Conservation (phyloP, 805 yeast genomes). For the Kluyveromyces dobzhanskii region DNA sequence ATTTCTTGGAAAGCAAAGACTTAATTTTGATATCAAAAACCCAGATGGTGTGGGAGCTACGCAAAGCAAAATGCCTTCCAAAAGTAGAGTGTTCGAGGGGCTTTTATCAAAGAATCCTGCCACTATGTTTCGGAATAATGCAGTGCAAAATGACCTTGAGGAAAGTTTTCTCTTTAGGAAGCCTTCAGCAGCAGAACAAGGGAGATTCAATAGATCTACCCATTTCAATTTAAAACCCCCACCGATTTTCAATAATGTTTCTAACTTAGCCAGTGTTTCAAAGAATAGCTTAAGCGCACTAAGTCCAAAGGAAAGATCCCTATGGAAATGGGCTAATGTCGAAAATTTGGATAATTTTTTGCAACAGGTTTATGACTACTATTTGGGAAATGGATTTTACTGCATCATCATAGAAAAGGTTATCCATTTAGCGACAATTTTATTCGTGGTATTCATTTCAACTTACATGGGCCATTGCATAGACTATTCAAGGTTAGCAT, state of each 20-base stretch:
- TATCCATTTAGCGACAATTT: constrained; percentile 62
- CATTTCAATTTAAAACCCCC: constrained; percentile 12
- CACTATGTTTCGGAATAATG: not conserved
- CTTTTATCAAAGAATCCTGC: not conserved
- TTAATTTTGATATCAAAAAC: not conserved
- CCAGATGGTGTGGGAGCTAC: not conserved
- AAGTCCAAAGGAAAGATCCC: constrained; percentile 65
- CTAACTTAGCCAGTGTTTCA: constrained; percentile 22
- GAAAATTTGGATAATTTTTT: constrained; percentile 84
- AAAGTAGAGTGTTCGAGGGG: not conserved
- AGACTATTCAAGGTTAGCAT: constrained; percentile 45
- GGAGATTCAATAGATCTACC: not conserved
- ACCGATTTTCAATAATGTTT: constrained; percentile 18
- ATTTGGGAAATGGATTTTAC: constrained; percentile 73
- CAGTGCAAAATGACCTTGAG: not conserved
- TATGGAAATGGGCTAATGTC: constrained; percentile 96
- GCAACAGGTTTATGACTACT: constrained; percentile 75
- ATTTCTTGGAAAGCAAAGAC: not conserved
- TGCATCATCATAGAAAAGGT: constrained; percentile 64
- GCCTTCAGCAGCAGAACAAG: constrained; percentile 8
- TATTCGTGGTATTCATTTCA: constrained; percentile 72
- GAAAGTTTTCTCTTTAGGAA: constrained; percentile 16
- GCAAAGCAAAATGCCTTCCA: not conserved
- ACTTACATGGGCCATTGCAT: constrained; percentile 78
- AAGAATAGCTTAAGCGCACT: constrained; percentile 32